Conservation (phyloP, 225 moss, liverwort and hornwort genomes). For the Pseudoscleropodium purum region DNA sequence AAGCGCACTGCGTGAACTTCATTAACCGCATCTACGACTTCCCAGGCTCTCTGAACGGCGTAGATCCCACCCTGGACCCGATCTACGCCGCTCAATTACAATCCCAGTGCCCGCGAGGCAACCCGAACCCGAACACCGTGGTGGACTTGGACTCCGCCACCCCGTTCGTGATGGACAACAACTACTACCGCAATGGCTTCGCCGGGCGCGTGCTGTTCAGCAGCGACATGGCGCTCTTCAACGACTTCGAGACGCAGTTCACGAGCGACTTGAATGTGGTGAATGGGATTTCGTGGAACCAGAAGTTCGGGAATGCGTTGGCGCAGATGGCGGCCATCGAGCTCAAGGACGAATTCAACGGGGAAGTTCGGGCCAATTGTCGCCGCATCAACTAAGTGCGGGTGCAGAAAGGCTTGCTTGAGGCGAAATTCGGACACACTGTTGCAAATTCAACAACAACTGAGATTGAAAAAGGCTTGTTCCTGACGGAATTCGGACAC, state of each 20-base stretch:
- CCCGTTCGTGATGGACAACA: slow-evolving; percentile 49
- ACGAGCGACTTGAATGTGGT: slow-evolving; percentile 24
- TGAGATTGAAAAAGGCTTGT: not conserved
- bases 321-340: slow-evolving; percentile 38
- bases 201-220: slow-evolving; percentile 32
- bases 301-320: slow-evolving; percentile 49
- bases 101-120: slow-evolving; percentile 16
- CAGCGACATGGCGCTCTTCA: slow-evolving; percentile 39
- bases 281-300: slow-evolving; percentile 25
- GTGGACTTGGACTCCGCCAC: slow-evolving; percentile 26
- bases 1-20: slow-evolving; percentile 48
- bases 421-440: not conserved
- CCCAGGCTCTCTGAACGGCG: slow-evolving; percentile 16
- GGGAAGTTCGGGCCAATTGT: slow-evolving; percentile 32
- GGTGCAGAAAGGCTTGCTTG: not conserved
- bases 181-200: slow-evolving; percentile 43
- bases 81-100: slow-evolving; percentile 21
- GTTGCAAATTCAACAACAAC: not conserved
- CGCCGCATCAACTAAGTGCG: slow-evolving; percentile 7
- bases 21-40: slow-evolving; percentile 45
- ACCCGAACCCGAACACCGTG: slow-evolving; percentile 34
- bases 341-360: slow-evolving; percentile 11
- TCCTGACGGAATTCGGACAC: not conserved
- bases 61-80: slow-evolving; percentile 52
- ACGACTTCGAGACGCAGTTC: slow-evolving; percentile 39